A percentile compares a stretch with the other conserved stretches of the same genome.
Conservation (phyloP, 441 rosid genomes). For the Populus hybrid region DNA sequence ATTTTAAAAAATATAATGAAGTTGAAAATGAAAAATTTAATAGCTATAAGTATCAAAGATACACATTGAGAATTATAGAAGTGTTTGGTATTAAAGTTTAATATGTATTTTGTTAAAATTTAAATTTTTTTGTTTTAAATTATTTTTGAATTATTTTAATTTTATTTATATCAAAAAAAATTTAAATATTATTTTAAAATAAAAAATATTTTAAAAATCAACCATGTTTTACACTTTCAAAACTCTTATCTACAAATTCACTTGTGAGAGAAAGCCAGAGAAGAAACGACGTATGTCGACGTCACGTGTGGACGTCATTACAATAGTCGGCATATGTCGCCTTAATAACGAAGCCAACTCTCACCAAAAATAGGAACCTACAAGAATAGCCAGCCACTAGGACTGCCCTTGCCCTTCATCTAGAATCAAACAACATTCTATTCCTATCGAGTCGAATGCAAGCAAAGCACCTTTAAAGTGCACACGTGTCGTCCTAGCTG, state of each 20-base stretch:
- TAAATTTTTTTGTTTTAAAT: too few species aligned
- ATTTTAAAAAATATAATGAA: too few species aligned
- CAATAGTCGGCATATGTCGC: constrained; percentile 31
- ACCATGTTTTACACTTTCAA: accelerated
- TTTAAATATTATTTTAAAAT: too few species aligned
- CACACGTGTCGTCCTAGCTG: constrained; percentile 59
- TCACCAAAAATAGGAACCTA: not conserved
- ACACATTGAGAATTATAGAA: not conserved
- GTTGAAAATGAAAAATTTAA: not conserved
- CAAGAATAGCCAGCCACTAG: not conserved
- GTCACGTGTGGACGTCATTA: constrained; percentile 53
- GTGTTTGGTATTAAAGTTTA: not conserved
- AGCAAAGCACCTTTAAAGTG: constrained; percentile 36
- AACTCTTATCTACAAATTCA: too few species aligned
- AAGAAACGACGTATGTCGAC: not conserved
- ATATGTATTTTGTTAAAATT: too few species aligned
- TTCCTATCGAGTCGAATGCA: constrained; percentile 49
- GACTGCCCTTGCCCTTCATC: not conserved
- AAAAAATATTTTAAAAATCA: too few species aligned
- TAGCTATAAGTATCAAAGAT: not conserved
- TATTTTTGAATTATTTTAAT: too few species aligned
- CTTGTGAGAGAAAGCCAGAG: too few species aligned
- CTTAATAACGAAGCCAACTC: constrained; percentile 41
- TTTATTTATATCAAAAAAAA: too few species aligned
- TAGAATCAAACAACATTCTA: not conserved